These are phyloP conservation scores for Blastobotrys persicus DNA, from an alignment of 1,139 yeast genomes.

Conservation along the genomic window DNA sequence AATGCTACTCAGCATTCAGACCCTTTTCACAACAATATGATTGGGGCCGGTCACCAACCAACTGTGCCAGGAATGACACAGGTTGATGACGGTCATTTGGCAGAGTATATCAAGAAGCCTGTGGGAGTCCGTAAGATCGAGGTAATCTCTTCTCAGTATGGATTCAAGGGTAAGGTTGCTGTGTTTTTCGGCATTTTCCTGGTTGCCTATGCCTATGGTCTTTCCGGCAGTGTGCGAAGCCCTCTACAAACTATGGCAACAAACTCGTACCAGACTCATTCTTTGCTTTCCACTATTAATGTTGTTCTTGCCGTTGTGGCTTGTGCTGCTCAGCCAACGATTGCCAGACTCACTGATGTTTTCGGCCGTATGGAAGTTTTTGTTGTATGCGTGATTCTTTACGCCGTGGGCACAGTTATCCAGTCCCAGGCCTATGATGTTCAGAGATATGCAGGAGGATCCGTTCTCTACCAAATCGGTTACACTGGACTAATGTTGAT, in stretches of 20 bases:
- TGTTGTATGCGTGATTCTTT: constrained; percentile 54
- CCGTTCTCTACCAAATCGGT: constrained; percentile 68
- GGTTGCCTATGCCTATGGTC: constrained; percentile 65
- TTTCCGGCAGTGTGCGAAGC: constrained; percentile 55
- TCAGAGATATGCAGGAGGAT: constrained; percentile 68
- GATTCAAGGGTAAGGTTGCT: constrained; percentile 36
- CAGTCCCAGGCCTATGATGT: constrained; percentile 67
- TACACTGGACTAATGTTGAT: constrained; percentile 61
- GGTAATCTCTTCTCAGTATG: constrained; percentile 37
- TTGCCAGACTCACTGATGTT: constrained; percentile 66
- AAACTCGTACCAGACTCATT: constrained; percentile 53
- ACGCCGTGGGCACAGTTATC: constrained; percentile 67
- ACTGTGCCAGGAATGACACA: constrained; percentile 4
- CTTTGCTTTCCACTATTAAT: constrained; percentile 62
- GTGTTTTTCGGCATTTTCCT: constrained; percentile 54
- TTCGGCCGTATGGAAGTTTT: constrained; percentile 66
- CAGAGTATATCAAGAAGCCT: constrained; percentile 16
- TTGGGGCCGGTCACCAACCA: not conserved
- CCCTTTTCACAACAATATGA: not conserved
- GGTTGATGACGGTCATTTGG: not conserved
- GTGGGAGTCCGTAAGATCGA: constrained; percentile 41
- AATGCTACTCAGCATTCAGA: not conserved
- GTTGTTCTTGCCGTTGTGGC: constrained; percentile 63
- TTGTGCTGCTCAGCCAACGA: constrained; percentile 70
- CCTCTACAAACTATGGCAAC: constrained; percentile 56